Conservation (phyloP, 139 green algal species). For the Coccomyxa sp. region DNA sequence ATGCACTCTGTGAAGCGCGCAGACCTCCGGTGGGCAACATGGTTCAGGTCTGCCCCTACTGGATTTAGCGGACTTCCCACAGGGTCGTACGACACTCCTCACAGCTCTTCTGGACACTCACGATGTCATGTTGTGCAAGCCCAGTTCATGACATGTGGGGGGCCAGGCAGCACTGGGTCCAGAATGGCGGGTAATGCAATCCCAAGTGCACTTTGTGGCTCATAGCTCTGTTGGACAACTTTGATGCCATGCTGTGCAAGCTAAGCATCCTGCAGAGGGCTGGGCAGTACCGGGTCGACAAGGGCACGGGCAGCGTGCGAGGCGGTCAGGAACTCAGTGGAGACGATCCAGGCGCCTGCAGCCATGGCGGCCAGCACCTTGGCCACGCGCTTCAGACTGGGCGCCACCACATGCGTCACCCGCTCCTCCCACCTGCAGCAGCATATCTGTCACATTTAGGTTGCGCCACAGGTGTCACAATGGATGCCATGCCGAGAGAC, state of each 20-base stretch:
- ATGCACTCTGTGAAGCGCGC: too few species aligned
- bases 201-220: too few species aligned
- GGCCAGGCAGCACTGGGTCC: neutral
- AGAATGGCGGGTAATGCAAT: neutral
- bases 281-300: conserved; percentile 7
- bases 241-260: too few species aligned
- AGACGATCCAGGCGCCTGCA: conserved; percentile 13
- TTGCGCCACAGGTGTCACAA: neutral
- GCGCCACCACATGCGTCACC: conserved; percentile 16
- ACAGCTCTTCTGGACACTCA: neutral
- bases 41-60: too few species aligned
- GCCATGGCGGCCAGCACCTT: conserved; percentile 19
- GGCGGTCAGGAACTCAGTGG: conserved; percentile 9
- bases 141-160: neutral
- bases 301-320: neutral
- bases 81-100: too few species aligned
- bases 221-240: too few species aligned
- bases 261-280: too few species aligned
- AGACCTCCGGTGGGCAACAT: too few species aligned
- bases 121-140: neutral
- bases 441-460: neutral
- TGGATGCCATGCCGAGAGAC: neutral
- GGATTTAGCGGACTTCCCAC: too few species aligned
- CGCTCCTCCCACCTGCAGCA: conserved; percentile 12
- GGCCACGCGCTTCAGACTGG: conserved; percentile 2